phyloP scores from a whole-genome alignment of 2,329 filamentous ascomycete species.

The Calonectria fujianensis region DNA sequence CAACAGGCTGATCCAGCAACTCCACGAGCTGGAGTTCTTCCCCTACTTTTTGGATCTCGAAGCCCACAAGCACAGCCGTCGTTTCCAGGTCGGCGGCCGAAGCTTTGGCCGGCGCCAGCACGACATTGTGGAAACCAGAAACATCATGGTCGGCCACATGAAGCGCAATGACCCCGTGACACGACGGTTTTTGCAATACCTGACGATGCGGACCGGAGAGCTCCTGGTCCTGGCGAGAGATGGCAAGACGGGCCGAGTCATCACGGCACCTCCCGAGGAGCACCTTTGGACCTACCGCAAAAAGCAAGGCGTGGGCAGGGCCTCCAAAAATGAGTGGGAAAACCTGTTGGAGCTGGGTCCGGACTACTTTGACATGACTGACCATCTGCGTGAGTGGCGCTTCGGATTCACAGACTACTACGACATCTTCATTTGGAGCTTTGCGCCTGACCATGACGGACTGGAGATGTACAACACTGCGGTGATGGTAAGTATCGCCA shows the following conservation, averaged over 20 bases:
- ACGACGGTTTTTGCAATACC: constrained; percentile 55
- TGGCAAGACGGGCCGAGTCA: constrained; percentile 56
- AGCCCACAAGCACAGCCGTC: constrained; percentile 44
- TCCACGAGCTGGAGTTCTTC: constrained; percentile 54
- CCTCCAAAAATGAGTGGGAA: constrained; percentile 54
- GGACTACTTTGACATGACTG: constrained; percentile 51
- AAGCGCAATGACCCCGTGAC: constrained; percentile 55
- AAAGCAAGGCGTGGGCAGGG: constrained; percentile 53
- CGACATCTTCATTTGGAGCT: constrained; percentile 56
- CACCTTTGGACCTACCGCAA: constrained; percentile 54
- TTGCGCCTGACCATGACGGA: constrained; percentile 46
- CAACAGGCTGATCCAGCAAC: constrained; percentile 51
- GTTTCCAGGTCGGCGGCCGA: constrained; percentile 48
- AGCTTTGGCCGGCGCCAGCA: constrained; percentile 50
- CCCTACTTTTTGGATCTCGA: constrained; percentile 55
- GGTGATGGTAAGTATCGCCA: constrained; percentile 38
- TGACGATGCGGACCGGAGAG: constrained; percentile 53
- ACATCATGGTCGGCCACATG: constrained; percentile 56
- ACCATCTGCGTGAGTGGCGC: constrained; percentile 52
- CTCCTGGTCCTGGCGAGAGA: constrained; percentile 55
- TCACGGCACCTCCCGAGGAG: constrained; percentile 52
- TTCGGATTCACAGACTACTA: constrained; percentile 56
- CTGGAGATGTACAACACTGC: constrained; percentile 48
- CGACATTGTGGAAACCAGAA: constrained; percentile 54
- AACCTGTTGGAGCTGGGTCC: constrained; percentile 51